A percentile compares a stretch with the other conserved stretches of the same genome.
phyloP scores from a whole-genome alignment of 371 early-diverging fungal genomes.

The Rhizopus sp. region DNA sequence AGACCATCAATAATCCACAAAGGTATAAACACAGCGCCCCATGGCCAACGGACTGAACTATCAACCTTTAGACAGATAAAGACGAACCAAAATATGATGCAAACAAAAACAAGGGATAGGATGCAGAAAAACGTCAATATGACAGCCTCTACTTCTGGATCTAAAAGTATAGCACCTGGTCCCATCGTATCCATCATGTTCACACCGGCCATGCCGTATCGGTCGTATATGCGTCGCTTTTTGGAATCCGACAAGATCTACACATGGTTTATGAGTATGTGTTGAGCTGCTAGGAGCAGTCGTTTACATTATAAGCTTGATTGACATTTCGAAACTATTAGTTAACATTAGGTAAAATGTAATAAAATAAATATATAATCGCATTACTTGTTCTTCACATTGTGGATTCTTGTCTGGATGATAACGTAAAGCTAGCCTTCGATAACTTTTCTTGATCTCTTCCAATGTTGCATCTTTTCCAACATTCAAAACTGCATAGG shows the following conservation, averaged over 20 bases:
- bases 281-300: not conserved
- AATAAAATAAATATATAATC: not conserved
- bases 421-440: slow-evolving; percentile 69
- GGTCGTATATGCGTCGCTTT: slow-evolving; percentile 80
- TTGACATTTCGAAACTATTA: slow-evolving; percentile 75
- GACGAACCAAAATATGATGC: slow-evolving; percentile 76
- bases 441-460: slow-evolving; percentile 74
- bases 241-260: slow-evolving; percentile 65
- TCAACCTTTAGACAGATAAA: slow-evolving; percentile 80
- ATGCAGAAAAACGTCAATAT: slow-evolving; percentile 65
- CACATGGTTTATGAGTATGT: not conserved
- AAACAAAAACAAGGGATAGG: slow-evolving; percentile 54
- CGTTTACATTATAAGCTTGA: slow-evolving; percentile 76
- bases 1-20: slow-evolving; percentile 70
- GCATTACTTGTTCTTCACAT: slow-evolving; percentile 51
- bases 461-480: slow-evolving; percentile 69
- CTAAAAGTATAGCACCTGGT: slow-evolving; percentile 68
- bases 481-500: slow-evolving; percentile 76
- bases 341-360: not conserved
- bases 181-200: slow-evolving; percentile 75
- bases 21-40: slow-evolving; percentile 76
- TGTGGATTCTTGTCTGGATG: slow-evolving; percentile 80
- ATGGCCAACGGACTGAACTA: slow-evolving; percentile 65
- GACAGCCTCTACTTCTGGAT: slow-evolving; percentile 75
- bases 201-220: slow-evolving; percentile 85